These are phyloP conservation scores for Daldinia sp. DNA, from an alignment of 2,329 filamentous ascomycete genomes.

Conservation along the genomic window DNA sequence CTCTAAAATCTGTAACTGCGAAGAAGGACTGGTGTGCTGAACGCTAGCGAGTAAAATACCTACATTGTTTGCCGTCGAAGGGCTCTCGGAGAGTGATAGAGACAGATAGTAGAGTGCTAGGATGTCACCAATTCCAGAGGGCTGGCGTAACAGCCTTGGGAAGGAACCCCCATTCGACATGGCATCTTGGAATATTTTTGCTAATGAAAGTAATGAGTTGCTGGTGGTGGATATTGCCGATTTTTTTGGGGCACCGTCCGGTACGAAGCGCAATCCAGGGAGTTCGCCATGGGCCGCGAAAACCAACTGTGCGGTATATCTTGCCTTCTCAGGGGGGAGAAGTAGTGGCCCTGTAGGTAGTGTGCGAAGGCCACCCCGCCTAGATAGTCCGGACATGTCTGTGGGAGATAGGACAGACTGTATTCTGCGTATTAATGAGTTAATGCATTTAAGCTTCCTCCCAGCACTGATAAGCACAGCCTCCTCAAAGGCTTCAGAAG, in stretches of 20 bases:
- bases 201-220: slow-evolving; percentile 92
- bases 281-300: slow-evolving; percentile 82
- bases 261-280: slow-evolving; percentile 80
- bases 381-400: slow-evolving; percentile 49
- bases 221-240: slow-evolving; percentile 93
- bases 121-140: slow-evolving; percentile 89
- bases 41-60: slow-evolving; percentile 96
- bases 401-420: slow-evolving; percentile 74
- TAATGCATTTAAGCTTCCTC: slow-evolving; percentile 75
- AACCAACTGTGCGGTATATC: slow-evolving; percentile 83
- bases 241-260: slow-evolving; percentile 77
- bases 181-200: slow-evolving; percentile 97
- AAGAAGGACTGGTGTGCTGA: slow-evolving; percentile 71
- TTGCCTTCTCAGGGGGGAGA: slow-evolving; percentile 83
- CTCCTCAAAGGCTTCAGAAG: slow-evolving; percentile 92
- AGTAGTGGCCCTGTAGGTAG: slow-evolving; percentile 73
- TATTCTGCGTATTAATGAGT: slow-evolving; percentile 82
- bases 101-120: slow-evolving; percentile 95
- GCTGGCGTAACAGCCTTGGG: slow-evolving; percentile 67
- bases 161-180: slow-evolving; percentile 79
- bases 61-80: slow-evolving; percentile 97
- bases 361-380: slow-evolving; percentile 48
- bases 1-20: slow-evolving; percentile 49
- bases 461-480: slow-evolving; percentile 91
- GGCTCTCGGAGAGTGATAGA: slow-evolving; percentile 91